Evolutionary conservation across 129 eudicot genomes (phyloP).

Genomic region (Logfia minima): DNA sequence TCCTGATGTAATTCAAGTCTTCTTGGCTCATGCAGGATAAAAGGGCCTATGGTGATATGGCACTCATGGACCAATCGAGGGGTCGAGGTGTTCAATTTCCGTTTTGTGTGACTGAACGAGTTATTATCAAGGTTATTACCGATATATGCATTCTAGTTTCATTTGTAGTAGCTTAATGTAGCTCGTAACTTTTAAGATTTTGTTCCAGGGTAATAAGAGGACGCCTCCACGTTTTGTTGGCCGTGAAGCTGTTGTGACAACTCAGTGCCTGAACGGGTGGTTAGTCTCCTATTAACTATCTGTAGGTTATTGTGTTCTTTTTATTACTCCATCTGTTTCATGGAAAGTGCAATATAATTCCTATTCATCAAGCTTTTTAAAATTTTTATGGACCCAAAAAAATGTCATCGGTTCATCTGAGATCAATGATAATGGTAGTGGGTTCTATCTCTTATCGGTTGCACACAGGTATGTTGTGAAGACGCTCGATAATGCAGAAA

Average conservation of each 20-base stretch:
- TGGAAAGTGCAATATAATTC: background rate
- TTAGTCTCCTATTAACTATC: conserved; percentile 22
- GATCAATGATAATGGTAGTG: background rate
- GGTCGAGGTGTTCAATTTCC: conserved; percentile 94
- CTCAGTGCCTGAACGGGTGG: conserved; percentile 98
- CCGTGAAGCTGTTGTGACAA: conserved; percentile 86
- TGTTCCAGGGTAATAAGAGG: conserved; percentile 86
- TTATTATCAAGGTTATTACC: conserved; percentile 69
- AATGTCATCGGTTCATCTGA: background rate
- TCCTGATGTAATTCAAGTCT: background rate
- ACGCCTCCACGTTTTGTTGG: conserved; percentile 96
- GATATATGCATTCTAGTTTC: background rate
- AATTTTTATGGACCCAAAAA: background rate
- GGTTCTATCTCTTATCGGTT: background rate
- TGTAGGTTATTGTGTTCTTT: background rate
- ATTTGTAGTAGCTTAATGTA: background rate
- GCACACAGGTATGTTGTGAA: conserved; percentile 85
- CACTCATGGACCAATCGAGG: conserved; percentile 49
- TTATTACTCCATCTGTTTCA: background rate
- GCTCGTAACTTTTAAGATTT: conserved; percentile 1
- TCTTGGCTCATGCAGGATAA: conserved; percentile 48
- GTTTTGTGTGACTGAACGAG: conserved; percentile 68
- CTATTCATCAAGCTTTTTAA: background rate
- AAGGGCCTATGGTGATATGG: conserved; percentile 50
- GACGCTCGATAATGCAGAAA: conserved; percentile 93